Base-by-base conservation (phyloP, 176 grass and related monocot species). In the Carex littledalei region DNA sequence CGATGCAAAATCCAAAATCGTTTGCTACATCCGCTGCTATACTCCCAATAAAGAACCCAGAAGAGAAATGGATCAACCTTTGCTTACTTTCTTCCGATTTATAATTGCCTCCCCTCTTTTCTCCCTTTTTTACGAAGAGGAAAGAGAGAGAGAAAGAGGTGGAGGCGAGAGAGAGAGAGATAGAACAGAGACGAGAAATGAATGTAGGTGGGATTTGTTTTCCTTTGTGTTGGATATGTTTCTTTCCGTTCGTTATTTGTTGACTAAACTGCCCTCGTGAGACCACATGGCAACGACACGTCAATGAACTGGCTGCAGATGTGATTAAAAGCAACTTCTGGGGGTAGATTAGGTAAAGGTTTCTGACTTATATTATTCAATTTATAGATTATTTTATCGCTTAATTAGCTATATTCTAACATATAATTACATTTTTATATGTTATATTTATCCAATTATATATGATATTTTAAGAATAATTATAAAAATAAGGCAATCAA, bases 261-360 rank as follows among this genome's bases (percentile, higher is more conserved):
- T 85, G 94, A 97, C 94, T 57, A 67, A 72, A 90, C 57, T 97
- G 41, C 90, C 94, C 94, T 69, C 64, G 54, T 65, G 60, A 75
- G 53, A 76, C 85, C 73, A 52, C 34, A 75, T 26, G 9, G 37
- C 26, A 50, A 21, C 37, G n/a, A 37, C 57, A 2, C 60, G 13
- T 45, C 39, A 16, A 81, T 24, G 2, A 0, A 32, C 3, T 18
- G 43, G n/a, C 29, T 1, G 1, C n/a, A 81, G 15, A 6, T 10
- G 56, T 79, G 5, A 56, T 60, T 80, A 24, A 49, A 26, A n/a
- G 10, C 7, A 35, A 14, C 0, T 64, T 10, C 18, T 3, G 22
- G 22, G 81, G 61, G 63, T 69, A 69, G 15, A 34, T 35, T 22
- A 7, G 20, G 43, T n/a, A 54, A 69, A 34, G 5, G 1, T 0